Conservation (phyloP, 108 stramenopile genomes). For the Skeletonema grethae region DNA sequence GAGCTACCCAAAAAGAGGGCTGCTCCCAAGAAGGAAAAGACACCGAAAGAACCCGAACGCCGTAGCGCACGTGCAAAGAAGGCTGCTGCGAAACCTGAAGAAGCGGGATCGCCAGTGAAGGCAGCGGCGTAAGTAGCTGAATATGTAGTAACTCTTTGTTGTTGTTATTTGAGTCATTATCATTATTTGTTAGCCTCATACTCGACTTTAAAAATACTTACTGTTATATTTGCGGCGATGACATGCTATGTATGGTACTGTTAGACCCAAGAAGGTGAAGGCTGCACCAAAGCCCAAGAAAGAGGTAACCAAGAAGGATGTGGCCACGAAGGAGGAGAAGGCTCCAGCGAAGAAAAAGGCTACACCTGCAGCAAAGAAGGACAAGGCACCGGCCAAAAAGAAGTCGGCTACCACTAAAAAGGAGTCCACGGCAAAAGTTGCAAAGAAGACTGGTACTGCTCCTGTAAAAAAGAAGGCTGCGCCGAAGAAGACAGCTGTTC, state of each 20-base stretch:
- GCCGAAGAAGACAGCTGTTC: too few species aligned
- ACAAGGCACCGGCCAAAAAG: background rate
- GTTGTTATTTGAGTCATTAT: too few species aligned
- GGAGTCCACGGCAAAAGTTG: background rate
- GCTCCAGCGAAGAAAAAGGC: background rate
- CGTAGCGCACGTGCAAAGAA: background rate
- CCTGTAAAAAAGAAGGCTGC: background rate
- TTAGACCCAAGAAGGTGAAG: background rate
- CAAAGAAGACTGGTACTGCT: background rate
- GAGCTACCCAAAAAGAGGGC: background rate
- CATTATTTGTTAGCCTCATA: too few species aligned
- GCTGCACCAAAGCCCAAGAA: slow-evolving; percentile 1
- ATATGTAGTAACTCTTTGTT: too few species aligned
- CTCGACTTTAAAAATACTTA: too few species aligned
- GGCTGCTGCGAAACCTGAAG: background rate
- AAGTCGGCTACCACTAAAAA: background rate
- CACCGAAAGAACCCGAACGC: background rate
- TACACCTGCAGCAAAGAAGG: background rate
- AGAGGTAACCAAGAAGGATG: background rate
- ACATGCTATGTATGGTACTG: too few species aligned
- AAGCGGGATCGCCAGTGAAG: background rate
- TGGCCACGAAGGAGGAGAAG: background rate
- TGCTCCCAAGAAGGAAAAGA: background rate
- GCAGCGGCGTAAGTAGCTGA: background rate
- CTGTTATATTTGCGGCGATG: too few species aligned